A percentile compares a stretch with the other conserved stretches of the same genome.
Evolutionary conservation across 1,284 basidiomycete genomes (phyloP).

Genomic region (Ceratobasidium theobromae): DNA sequence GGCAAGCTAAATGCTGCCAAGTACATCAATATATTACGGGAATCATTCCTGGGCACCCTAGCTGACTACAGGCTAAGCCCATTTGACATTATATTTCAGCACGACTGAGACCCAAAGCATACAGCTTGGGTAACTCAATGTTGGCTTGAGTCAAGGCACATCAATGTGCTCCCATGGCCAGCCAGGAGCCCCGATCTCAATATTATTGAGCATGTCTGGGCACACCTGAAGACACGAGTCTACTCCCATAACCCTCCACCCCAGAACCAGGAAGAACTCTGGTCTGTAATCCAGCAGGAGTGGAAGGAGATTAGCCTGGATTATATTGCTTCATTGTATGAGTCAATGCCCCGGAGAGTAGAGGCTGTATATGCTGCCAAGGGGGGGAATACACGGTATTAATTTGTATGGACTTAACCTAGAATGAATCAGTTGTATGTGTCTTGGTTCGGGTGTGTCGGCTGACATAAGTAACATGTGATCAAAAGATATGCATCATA

Average conservation of each 20-base stretch:
- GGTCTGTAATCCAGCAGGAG: neutral
- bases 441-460: neutral
- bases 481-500: too few species aligned
- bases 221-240: neutral
- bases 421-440: neutral
- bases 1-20: neutral
- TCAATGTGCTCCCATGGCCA: slow-evolving; percentile 7
- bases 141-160: neutral
- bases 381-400: slow-evolving; percentile 7
- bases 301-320: neutral
- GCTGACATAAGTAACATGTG: neutral
- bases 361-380: neutral
- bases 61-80: neutral
- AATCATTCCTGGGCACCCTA: neutral
- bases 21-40: slow-evolving; percentile 1
- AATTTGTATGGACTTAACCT: neutral
- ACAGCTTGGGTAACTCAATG: neutral
- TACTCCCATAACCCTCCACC: neutral
- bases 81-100: slow-evolving; percentile 11
- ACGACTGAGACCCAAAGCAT: slow-evolving; percentile 14
- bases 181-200: slow-evolving; percentile 15
- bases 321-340: slow-evolving; percentile 4
- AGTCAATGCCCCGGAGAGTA: slow-evolving; percentile 4
- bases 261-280: neutral
- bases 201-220: slow-evolving; percentile 17